A percentile compares a stretch with the other conserved stretches of the same genome.
These are phyloP conservation scores for Erythrophleum ivorense DNA, from an alignment of 331 rosid species.

Conservation along the genomic window DNA sequence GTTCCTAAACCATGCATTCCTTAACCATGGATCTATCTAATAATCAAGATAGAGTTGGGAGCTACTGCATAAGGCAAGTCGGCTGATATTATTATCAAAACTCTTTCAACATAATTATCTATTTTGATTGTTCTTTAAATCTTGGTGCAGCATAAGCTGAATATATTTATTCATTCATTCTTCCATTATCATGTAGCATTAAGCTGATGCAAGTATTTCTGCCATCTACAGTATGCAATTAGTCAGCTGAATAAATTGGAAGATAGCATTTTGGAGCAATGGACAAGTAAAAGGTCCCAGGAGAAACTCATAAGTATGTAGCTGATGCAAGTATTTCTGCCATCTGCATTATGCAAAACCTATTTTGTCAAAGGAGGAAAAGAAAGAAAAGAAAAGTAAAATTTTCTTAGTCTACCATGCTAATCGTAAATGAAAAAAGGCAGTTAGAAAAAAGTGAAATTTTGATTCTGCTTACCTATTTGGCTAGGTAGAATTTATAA, in stretches of 20 bases:
- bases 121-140: background rate
- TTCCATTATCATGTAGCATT: constrained; percentile 29
- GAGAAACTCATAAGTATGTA: constrained; percentile 68
- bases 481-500: background rate
- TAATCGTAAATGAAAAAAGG: background rate
- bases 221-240: constrained; percentile 76
- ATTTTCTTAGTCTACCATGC: background rate
- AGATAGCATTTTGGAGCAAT: constrained; percentile 93
- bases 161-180: background rate
- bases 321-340: constrained; percentile 30
- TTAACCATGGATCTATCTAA: background rate
- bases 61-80: background rate
- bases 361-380: background rate
- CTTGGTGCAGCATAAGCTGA: background rate
- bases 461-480: background rate
- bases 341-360: constrained; percentile 56
- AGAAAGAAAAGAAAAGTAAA: background rate
- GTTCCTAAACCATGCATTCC: background rate
- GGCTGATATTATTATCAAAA: background rate
- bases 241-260: constrained; percentile 91
- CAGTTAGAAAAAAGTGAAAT: background rate
- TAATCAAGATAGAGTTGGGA: background rate
- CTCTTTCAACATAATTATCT: background rate
- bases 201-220: constrained; percentile 36
- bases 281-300: constrained; percentile 72